These are phyloP conservation scores for Ustilago lituana DNA, from an alignment of 1,284 basidiomycete species.

Conservation along the genomic window DNA sequence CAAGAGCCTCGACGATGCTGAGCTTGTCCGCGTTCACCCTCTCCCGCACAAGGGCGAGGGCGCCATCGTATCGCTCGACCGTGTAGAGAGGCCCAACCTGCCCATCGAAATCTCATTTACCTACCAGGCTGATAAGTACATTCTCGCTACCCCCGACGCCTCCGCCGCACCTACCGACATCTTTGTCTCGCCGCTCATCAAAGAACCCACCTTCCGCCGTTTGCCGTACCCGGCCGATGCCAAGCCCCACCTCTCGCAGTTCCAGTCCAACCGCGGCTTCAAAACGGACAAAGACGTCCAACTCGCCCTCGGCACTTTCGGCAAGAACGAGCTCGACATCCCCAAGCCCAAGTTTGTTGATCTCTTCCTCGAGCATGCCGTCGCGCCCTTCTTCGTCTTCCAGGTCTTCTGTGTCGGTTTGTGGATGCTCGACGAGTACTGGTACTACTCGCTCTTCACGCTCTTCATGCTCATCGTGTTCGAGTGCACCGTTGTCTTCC, in stretches of 20 bases:
- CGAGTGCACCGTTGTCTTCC: conserved; percentile 66
- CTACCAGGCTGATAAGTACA: conserved; percentile 95
- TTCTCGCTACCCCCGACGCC: conserved; percentile 72
- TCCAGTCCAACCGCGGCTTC: conserved; percentile 73
- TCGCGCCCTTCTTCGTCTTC: conserved; percentile 67
- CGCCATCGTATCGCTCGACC: conserved; percentile 83
- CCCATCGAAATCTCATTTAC: conserved; percentile 81
- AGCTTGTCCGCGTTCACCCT: conserved; percentile 85
- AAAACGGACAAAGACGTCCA: conserved; percentile 58
- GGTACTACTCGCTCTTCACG: conserved; percentile 66
- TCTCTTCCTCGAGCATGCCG: conserved; percentile 66
- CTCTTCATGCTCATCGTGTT: conserved; percentile 67
- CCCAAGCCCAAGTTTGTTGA: conserved; percentile 64
- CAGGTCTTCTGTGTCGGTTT: conserved; percentile 67
- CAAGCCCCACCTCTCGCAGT: conserved; percentile 77
- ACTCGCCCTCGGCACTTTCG: conserved; percentile 58
- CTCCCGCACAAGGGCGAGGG: conserved; percentile 86
- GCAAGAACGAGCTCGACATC: conserved; percentile 64
- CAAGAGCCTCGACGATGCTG: conserved; percentile 74
- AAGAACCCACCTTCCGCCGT: conserved; percentile 78
- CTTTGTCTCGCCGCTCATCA: conserved; percentile 57
- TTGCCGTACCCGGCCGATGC: conserved; percentile 89
- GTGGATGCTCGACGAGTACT: conserved; percentile 67
- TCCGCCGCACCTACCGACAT: conserved; percentile 58
- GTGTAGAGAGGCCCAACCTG: conserved; percentile 65